Conservation (phyloP, 257 asterid genomes). For the Prunella vulgaris region DNA sequence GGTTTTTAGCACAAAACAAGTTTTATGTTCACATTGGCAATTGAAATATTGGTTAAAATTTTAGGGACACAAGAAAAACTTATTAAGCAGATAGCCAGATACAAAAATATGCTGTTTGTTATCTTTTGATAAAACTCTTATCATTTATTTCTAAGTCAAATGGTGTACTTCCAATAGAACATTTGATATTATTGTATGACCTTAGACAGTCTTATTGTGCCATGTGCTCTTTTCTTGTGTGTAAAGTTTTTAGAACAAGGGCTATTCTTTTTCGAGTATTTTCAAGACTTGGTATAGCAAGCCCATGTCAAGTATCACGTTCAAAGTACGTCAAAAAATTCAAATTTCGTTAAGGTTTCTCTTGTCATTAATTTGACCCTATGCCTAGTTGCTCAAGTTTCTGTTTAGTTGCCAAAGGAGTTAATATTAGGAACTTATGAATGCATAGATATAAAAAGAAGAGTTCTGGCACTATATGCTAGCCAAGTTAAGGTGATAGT, state of each 20-base stretch:
- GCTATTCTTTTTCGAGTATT: not conserved
- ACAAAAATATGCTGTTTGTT: not conserved
- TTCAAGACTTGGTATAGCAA: not conserved
- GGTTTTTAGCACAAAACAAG: not conserved
- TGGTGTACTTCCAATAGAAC: not conserved
- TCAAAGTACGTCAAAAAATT: not conserved
- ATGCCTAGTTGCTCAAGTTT: not conserved
- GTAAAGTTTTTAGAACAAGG: not conserved
- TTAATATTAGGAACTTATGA: not conserved
- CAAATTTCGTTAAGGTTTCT: not conserved
- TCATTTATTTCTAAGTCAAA: not conserved
- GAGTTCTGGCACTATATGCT: not conserved
- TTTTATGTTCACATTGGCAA: not conserved
- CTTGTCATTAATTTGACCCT: not conserved
- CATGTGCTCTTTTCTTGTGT: not conserved
- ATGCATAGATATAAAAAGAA: not conserved
- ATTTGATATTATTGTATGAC: not conserved
- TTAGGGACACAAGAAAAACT: not conserved
- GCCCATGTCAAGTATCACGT: not conserved
- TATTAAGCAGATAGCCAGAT: not conserved
- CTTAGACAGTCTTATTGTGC: not conserved
- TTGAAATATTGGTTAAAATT: not conserved
- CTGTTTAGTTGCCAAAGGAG: not conserved
- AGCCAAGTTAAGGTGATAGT: not conserved
- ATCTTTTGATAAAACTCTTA: not conserved